Conservation (phyloP, 305 asterid genomes). For the Solanum aculeatissimum region DNA sequence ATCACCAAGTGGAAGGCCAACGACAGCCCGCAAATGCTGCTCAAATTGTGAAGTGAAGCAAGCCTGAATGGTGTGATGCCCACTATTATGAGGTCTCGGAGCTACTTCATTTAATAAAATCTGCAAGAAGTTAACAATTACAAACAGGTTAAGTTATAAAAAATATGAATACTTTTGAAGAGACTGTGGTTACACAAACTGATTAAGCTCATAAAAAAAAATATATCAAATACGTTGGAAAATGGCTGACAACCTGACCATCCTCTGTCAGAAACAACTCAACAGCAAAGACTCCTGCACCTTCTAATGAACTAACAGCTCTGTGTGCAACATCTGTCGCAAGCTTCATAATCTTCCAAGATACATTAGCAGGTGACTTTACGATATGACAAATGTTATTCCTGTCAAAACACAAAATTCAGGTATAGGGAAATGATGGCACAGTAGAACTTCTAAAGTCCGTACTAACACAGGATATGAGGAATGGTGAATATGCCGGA, state of each 20-base stretch:
- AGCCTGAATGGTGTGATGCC: slow-evolving; percentile 88
- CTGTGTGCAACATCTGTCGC: slow-evolving; percentile 75
- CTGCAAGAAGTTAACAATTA: slow-evolving; percentile 23
- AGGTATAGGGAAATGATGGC: not conserved
- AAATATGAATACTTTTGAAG: not conserved
- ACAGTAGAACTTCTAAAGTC: not conserved
- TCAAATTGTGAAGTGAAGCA: slow-evolving; percentile 89
- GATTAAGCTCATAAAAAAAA: not conserved
- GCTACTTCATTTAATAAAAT: slow-evolving; percentile 93
- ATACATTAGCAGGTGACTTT: slow-evolving; percentile 77
- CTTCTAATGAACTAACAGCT: slow-evolving; percentile 88
- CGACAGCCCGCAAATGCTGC: slow-evolving; percentile 91
- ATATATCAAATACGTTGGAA: not conserved
- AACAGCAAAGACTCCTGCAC: slow-evolving; percentile 92
- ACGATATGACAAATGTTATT: slow-evolving; percentile 94
- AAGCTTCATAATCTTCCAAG: slow-evolving; percentile 65
- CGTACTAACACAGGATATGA: not conserved
- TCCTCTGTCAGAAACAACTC: slow-evolving; percentile 88
- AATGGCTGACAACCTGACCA: slow-evolving; percentile 53
- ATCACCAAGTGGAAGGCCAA: slow-evolving; percentile 96
- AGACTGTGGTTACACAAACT: not conserved
- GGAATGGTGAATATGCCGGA: not conserved
- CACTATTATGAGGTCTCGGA: slow-evolving; percentile 98
- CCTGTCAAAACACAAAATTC: slow-evolving; percentile 22
- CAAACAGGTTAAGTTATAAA: not conserved